Evolutionary conservation across 305 asterid species (phyloP), one percentile per base, ranked within the genome.

Genomic region (Lippia alba): DNA sequence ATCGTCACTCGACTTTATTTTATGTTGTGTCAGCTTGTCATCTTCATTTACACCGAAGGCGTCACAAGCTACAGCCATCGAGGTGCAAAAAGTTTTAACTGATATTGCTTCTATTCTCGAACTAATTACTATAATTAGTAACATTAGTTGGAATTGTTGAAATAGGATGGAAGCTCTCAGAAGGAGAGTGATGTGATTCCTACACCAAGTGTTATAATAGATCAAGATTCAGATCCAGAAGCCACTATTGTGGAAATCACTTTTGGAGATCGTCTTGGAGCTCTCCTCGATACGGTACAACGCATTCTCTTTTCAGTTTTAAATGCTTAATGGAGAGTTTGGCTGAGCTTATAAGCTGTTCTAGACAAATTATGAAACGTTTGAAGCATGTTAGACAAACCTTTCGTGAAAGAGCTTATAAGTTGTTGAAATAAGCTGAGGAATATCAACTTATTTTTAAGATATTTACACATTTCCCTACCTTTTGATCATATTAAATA

Each of bases 251-350:
- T 94, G 44, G 99, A 91, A 74, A 76, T 94, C 77, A 91, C 97
- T 56, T 94, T 94, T 56, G 99, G 99, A 68, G 97, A 94, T 80
- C 97, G 99, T 51, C 96, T 94, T 11, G 99, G 99, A 71, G 89
- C 96, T 76, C 97, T 94, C 64, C 85, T 94, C 18, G 99, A 94
- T 83, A 94, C 99, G 0, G 99, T 94, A 84, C 6, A n/a, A n/a
- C n/a, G n/a, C n/a, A n/a, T n/a, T n/a, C n/a, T n/a, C n/a, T n/a
- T n/a, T n/a, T n/a, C n/a, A n/a, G n/a, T n/a, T n/a, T n/a, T n/a
- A n/a, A n/a, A n/a, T n/a, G n/a, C n/a, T n/a, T n/a, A n/a, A n/a
- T n/a, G n/a, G n/a, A n/a, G n/a, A n/a, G n/a, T n/a, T n/a, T n/a
- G n/a, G n/a, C n/a, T n/a, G n/a, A n/a, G n/a, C n/a, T n/a, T n/a